Evolutionary conservation across 2,329 filamentous ascomycete genomes (phyloP).

Genomic region (Coniochaeta pulveracea): DNA sequence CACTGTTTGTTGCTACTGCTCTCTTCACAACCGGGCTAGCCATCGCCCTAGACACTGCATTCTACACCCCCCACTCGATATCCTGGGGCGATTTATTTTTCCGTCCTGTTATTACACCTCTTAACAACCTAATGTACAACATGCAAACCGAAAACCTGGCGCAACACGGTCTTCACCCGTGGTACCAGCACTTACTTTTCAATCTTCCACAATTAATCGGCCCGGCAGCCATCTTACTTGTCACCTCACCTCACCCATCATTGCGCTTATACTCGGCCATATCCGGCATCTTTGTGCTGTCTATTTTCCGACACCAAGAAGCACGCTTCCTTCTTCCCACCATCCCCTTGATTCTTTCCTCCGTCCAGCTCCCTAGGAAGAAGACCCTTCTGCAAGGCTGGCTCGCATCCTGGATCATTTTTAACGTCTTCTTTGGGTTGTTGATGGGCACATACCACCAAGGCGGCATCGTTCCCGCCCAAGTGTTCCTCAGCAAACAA

Average conservation of each 20-base stretch:
- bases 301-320: slow-evolving; percentile 69
- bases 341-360: slow-evolving; percentile 66
- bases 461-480: slow-evolving; percentile 64
- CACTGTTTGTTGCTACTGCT: slow-evolving; percentile 53
- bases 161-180: slow-evolving; percentile 65
- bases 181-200: slow-evolving; percentile 63
- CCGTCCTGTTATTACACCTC: slow-evolving; percentile 60
- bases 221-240: slow-evolving; percentile 52
- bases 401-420: slow-evolving; percentile 53
- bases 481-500: slow-evolving; percentile 63
- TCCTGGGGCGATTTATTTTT: slow-evolving; percentile 52
- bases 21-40: slow-evolving; percentile 60
- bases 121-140: slow-evolving; percentile 73
- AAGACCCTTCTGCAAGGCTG: slow-evolving; percentile 38
- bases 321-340: slow-evolving; percentile 68
- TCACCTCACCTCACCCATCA: slow-evolving; percentile 44
- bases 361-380: slow-evolving; percentile 52
- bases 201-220: slow-evolving; percentile 65
- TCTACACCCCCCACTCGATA: slow-evolving; percentile 57
- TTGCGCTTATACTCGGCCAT: slow-evolving; percentile 62
- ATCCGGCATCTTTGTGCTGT: slow-evolving; percentile 59
- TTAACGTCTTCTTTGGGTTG: slow-evolving; percentile 56
- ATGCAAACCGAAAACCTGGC: slow-evolving; percentile 58
- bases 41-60: slow-evolving; percentile 73
- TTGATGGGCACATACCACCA: slow-evolving; percentile 79